Base-by-base conservation (phyloP, 2,329 filamentous ascomycete species). In the Elsinoe batatas region DNA sequence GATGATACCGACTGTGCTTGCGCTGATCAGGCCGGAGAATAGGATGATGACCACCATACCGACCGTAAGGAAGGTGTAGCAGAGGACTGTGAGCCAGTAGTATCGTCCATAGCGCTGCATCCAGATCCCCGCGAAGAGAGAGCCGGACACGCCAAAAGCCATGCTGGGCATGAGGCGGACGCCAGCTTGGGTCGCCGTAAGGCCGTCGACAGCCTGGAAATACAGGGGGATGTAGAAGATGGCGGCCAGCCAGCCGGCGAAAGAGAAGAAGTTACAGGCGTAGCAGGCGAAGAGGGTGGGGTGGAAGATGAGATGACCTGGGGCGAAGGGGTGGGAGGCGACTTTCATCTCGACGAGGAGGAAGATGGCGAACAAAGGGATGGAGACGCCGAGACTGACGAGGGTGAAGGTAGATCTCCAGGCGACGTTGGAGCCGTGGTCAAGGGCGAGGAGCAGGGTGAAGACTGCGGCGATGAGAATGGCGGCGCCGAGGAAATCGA, bases 171-270 rank as follows among this genome's bases (percentile, higher is more conserved):
- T 72, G 15, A 91, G 76, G 33, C 82, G 72, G 1, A 85, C 58
- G 1, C 86, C 86, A 3, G 85, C 80, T 54, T 74, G 68, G 0
- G 83, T 82, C 1, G 87, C 83, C 3, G 77, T 78, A 20, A 82
- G 71, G 4, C 80, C 81, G 50, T 84, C 75, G 0, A 85, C 83
- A 4, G 84, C 86, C 69, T 91, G 88, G 69, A 87, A 88, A 69
- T 85, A 88, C 1, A 91, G 73, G 1, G 87, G 85, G n/a, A 88
- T 72, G 69, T 87, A 88, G 72, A 88, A 91, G 3, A 87, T 61
- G 1, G 77, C 71, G 0, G 79, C 77, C 46, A 83, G 68, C 72
- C 75, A 79, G 12, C 79, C 82, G 1, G 76, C 80, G 54, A 85
- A 79, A 53, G 79, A 76, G 67, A 88, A 89, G 71, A 89, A 87